Percentiles rank a stretch among this genome's conserved stretches.
Evolutionary conservation across 2,329 filamentous ascomycete genomes (phyloP).

Genomic region (Thielaviopsis populi): DNA sequence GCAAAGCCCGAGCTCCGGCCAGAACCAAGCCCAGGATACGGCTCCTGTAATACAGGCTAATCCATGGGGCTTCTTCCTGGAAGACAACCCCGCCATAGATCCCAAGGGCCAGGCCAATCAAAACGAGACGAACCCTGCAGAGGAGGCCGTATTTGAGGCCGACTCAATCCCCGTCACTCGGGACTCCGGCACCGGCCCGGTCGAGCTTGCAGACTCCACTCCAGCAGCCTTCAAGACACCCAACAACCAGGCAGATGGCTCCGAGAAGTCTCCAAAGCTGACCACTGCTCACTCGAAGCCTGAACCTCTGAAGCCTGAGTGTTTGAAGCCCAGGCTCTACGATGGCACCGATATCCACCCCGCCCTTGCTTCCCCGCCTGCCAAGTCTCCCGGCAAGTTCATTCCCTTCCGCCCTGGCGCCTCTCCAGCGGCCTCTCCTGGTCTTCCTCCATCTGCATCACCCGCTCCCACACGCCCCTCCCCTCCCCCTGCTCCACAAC

Average conservation of each 20-base stretch:
- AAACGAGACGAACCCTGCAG: neutral
- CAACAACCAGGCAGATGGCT: neutral
- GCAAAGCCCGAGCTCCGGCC: neutral
- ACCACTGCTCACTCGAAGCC: neutral
- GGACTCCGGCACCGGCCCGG: neutral
- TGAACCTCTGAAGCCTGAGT: neutral
- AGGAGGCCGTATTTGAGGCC: neutral
- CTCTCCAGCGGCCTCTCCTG: neutral
- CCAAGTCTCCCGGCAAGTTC: constrained; percentile 1
- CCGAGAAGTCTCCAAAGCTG: neutral
- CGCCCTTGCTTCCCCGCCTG: neutral
- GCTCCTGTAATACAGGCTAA: constrained; percentile 10
- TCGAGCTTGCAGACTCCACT: constrained; percentile 3
- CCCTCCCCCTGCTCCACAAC: neutral
- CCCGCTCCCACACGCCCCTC: neutral
- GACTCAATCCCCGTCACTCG: neutral
- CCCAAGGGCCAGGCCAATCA: neutral
- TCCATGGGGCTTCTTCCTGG: constrained; percentile 18
- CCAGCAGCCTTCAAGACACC: neutral
- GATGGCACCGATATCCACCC: neutral
- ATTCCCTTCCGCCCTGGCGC: constrained; percentile 11
- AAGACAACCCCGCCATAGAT: constrained; percentile 14
- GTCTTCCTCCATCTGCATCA: neutral
- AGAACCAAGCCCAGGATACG: neutral
- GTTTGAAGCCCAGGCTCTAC: neutral